These are phyloP conservation scores for Cytauxzoon felis DNA, from an alignment of 169 alveolate genomes.

Conservation along the genomic window DNA sequence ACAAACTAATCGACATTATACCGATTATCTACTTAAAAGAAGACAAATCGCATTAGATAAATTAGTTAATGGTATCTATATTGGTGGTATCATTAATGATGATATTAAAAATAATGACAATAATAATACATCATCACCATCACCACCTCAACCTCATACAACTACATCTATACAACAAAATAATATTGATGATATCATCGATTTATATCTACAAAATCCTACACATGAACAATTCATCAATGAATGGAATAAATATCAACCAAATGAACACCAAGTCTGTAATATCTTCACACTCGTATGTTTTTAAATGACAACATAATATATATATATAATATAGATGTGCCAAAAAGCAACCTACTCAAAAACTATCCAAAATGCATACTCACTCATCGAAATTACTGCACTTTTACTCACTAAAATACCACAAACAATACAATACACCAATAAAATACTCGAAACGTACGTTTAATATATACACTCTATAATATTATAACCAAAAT, in stretches of 20 bases:
- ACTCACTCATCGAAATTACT: neutral
- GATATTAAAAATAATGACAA: too few species aligned
- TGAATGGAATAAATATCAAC: slow-evolving; percentile 22
- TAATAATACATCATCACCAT: neutral
- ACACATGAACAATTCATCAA: slow-evolving; percentile 4
- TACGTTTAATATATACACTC: too few species aligned
- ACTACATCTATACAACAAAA: neutral
- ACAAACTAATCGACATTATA: slow-evolving; percentile 41
- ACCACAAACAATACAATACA: too few species aligned
- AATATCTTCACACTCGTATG: neutral
- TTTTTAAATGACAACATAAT: too few species aligned
- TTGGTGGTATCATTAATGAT: too few species aligned
- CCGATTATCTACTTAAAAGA: slow-evolving; percentile 10
- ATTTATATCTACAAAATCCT: slow-evolving; percentile 9
- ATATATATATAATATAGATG: too few species aligned
- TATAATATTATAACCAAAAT: too few species aligned
- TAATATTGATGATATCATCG: slow-evolving; percentile 2
- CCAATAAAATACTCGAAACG: too few species aligned
- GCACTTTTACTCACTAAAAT: neutral
- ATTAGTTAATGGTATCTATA: slow-evolving; percentile 39
- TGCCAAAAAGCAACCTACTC: neutral
- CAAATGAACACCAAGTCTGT: neutral
- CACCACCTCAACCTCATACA: neutral
- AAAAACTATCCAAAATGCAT: neutral
- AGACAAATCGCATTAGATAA: slow-evolving; percentile 30